Percentiles rank a stretch among this genome's conserved stretches.
These are phyloP conservation scores for Diaporthe batatas DNA, from an alignment of 2,329 filamentous ascomycete species.

Conservation along the genomic window DNA sequence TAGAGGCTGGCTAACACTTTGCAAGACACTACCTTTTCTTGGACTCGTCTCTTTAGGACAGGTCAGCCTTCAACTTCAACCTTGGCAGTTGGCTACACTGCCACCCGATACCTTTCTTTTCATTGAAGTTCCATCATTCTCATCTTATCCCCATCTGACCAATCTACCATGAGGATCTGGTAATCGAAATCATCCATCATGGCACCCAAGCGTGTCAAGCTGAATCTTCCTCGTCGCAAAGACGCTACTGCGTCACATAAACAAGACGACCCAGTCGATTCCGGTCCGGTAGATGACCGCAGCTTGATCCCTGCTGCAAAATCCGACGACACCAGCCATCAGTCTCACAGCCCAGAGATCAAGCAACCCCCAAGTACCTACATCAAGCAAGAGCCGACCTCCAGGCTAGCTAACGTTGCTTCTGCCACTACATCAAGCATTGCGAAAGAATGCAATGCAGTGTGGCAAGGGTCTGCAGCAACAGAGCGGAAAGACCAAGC, in stretches of 20 bases:
- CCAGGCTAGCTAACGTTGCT: not conserved
- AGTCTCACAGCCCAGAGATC: not conserved
- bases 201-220: not conserved
- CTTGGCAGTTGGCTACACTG: not conserved
- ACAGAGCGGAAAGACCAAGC: not conserved
- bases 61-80: not conserved
- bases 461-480: not conserved
- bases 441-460: not conserved
- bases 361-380: not conserved
- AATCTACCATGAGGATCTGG: not conserved
- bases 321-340: not conserved
- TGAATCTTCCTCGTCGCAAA: not conserved
- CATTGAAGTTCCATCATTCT: not conserved
- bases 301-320: not conserved
- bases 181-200: not conserved
- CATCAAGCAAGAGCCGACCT: not conserved
- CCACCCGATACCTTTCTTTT: too few species aligned
- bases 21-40: not conserved
- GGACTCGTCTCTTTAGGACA: not conserved
- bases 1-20: not conserved
- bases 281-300: not conserved
- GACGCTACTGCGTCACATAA: not conserved
- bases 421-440: not conserved
- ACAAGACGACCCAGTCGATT: not conserved
- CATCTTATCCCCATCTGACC: not conserved